These are phyloP conservation scores for Bassia scoparia DNA, from an alignment of 148 eudicot species.

Conservation along the genomic window DNA sequence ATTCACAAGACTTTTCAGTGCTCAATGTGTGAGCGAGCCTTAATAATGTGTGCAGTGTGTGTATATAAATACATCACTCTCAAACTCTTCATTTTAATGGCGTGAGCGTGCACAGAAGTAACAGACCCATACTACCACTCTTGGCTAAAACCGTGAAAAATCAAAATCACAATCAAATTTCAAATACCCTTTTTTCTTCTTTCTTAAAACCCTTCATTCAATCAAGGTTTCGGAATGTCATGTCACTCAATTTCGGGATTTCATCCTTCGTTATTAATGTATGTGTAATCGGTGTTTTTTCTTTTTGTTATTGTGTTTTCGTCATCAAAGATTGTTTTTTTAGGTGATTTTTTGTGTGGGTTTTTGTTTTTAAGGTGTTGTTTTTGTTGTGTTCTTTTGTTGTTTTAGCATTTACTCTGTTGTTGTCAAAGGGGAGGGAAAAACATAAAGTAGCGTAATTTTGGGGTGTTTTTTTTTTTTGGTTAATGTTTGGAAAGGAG, in stretches of 20 bases:
- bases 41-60: conserved; percentile 13
- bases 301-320: conserved; percentile 2
- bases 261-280: conserved; percentile 19
- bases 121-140: conserved; percentile 36
- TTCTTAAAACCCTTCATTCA: neutral
- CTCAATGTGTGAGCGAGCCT: conserved; percentile 23
- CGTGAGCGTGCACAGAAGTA: conserved; percentile 46
- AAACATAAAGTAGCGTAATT: conserved; percentile 4
- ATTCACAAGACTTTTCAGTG: conserved; percentile 11
- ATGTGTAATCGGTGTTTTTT: conserved; percentile 17
- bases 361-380: conserved; percentile 3
- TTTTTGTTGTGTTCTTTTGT: neutral
- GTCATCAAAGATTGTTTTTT: conserved; percentile 9
- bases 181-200: neutral
- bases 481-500: conserved; percentile 32
- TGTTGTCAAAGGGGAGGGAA: conserved; percentile 18
- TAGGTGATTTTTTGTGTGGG: neutral
- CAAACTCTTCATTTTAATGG: conserved; percentile 48
- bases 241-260: conserved; percentile 12
- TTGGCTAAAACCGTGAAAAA: conserved; percentile 31
- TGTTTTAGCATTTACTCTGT: conserved; percentile 20
- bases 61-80: conserved; percentile 24
- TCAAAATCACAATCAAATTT: conserved; percentile 7
- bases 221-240: neutral
- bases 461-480: conserved; percentile 13